A percentile compares a stretch with the other conserved stretches of the same genome.
These are phyloP conservation scores for Hypoxylon trugodes DNA, from an alignment of 495 filamentous ascomycete species.

Conservation along the genomic window DNA sequence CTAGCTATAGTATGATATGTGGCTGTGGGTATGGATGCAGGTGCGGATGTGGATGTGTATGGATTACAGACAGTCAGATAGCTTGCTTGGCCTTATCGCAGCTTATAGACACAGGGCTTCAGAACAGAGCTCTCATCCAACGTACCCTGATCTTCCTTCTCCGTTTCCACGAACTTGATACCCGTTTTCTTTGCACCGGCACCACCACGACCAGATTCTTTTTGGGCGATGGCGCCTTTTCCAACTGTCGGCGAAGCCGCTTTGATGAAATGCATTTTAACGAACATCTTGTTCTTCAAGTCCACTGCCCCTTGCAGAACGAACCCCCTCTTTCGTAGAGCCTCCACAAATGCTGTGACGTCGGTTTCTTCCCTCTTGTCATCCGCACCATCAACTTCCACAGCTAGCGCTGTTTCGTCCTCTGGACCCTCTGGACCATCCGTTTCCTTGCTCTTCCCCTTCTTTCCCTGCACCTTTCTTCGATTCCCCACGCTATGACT, in stretches of 20 bases:
- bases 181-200: constrained; percentile 64
- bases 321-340: constrained; percentile 80
- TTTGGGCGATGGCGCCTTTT: constrained; percentile 63
- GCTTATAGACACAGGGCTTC: constrained; percentile 98
- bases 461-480: constrained; percentile 61
- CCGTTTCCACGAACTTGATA: constrained; percentile 60
- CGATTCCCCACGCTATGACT: constrained; percentile 69
- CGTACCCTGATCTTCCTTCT: constrained; percentile 61
- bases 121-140: constrained; percentile 73
- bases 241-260: constrained; percentile 70
- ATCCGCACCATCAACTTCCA: constrained; percentile 61
- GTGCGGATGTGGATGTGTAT: neutral
- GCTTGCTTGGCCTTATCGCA: constrained; percentile 67
- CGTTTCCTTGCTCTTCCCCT: constrained; percentile 56
- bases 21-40: neutral
- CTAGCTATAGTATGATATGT: too few relatives aligned
- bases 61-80: constrained; percentile 14
- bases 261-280: constrained; percentile 93
- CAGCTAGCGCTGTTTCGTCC: constrained; percentile 57
- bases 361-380: constrained; percentile 73
- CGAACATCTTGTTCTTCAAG: constrained; percentile 96
- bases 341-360: constrained; percentile 87
- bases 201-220: constrained; percentile 48
- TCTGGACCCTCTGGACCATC: constrained; percentile 51
- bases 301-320: constrained; percentile 71